Evolutionary conservation across 441 rosid genomes (phyloP), one percentile per base, ranked within the genome.

Genomic region (Viola pubescens): DNA sequence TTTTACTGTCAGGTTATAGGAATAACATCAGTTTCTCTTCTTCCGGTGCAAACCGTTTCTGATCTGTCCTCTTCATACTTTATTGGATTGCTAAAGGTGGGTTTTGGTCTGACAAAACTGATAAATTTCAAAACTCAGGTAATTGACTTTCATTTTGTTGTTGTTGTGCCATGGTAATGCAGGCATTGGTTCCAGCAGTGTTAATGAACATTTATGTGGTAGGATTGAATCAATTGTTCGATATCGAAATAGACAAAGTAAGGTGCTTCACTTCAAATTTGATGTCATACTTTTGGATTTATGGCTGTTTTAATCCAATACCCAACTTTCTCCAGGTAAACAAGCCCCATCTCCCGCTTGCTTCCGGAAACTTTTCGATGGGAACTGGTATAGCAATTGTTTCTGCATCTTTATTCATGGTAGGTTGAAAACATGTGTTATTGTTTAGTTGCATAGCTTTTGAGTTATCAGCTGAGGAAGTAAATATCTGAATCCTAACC

Each of bases 181-280:
- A 76, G 80, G 75, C 74, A 26, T 37, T 72, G 66, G 49, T 69
- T 26, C 70, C 77, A 45, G 56, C 77, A 26, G 51, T 72, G 4
- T 12, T 65, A 45, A 70, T 69, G 76, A 75, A 66, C 57, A 63
- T 72, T 19, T 72, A 76, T 14, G 66, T 72, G 12, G 76, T 69
- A n/a, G 80, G 80, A 16, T 49, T 76, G 48, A 76, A 76, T 38
- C 77, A 69, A 50, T 40, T 76, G 48, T 72, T 52, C 26, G 80
- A 76, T 54, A 60, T 72, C 10, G 68, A 76, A 53, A 66, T 72
- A 47, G 74, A 75, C 72, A 76, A 72, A 74, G 79, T 69, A 62
- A 8, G 12, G 13, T 34, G 41, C 37, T 5, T 34, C 8, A 4
- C 7, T 47, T 47, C 6, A 13, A n/a, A 4, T 7, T 48, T 48